Evolutionary conservation across 106 monocot species (phyloP).

Genomic region (Platanthera zijinensis): DNA sequence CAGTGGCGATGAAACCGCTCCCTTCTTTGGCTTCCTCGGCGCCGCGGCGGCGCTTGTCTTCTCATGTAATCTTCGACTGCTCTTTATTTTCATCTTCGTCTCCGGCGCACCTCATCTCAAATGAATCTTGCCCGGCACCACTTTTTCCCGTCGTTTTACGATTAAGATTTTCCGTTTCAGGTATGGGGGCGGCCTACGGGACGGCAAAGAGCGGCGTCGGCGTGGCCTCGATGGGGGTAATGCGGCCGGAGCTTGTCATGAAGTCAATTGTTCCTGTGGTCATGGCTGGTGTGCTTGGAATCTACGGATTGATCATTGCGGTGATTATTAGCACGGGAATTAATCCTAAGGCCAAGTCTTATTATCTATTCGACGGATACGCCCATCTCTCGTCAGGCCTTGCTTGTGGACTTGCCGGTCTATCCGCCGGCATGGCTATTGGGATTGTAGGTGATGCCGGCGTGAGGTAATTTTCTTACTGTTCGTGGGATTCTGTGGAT

Average conservation of each 20-base stretch:
- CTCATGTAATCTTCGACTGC: conserved; percentile 34
- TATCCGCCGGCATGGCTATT: conserved; percentile 52
- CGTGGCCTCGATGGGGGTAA: conserved; percentile 62
- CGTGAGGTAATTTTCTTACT: conserved; percentile 9
- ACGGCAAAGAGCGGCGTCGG: conserved; percentile 48
- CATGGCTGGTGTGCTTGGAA: conserved; percentile 48
- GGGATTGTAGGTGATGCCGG: conserved; percentile 31
- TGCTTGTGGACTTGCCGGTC: conserved; percentile 42
- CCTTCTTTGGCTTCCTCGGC: conserved; percentile 72
- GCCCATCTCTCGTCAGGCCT: conserved; percentile 49
- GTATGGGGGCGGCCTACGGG: conserved; percentile 35
- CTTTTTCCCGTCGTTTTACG: neutral
- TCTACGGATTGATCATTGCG: conserved; percentile 42
- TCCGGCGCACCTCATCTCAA: no score
- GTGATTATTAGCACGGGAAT: conserved; percentile 32
- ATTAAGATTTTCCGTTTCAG: neutral
- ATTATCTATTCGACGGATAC: conserved; percentile 40
- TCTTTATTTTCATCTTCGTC: neutral
- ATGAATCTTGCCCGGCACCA: neutral
- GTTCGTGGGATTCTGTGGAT: neutral
- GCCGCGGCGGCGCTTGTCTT: conserved; percentile 69
- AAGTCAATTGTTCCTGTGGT: conserved; percentile 38
- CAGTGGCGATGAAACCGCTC: conserved; percentile 67
- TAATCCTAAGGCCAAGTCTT: conserved; percentile 24
- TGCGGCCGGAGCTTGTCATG: conserved; percentile 60